phyloP scores from a whole-genome alignment of 2,329 filamentous ascomycete species.

The Aspergillus udagawae region DNA sequence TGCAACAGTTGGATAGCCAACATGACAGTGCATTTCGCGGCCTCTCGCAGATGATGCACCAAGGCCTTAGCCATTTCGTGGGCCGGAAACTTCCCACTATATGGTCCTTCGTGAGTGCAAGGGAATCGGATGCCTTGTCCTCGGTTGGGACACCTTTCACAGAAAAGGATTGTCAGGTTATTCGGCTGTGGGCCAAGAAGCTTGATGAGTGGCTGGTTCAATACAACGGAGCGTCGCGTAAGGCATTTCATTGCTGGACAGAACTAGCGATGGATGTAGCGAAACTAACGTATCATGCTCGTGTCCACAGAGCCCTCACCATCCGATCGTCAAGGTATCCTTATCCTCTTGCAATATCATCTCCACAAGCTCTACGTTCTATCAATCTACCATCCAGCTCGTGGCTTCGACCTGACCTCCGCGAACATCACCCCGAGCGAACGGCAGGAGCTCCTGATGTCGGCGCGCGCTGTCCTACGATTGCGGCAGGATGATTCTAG shows the following conservation, averaged over 20 bases:
- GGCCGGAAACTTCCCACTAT: conserved; percentile 26
- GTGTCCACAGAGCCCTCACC: conserved; percentile 20
- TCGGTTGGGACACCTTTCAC: conserved; percentile 20
- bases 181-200: conserved; percentile 24
- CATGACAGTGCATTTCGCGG: conserved; percentile 24
- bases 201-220: conserved; percentile 28
- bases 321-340: conserved; percentile 26
- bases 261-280: not conserved
- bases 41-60: conserved; percentile 28
- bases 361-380: conserved; percentile 28
- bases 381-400: conserved; percentile 28
- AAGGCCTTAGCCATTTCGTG: conserved; percentile 27
- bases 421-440: conserved; percentile 24
- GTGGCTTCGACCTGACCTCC: conserved; percentile 25
- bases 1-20: conserved; percentile 17
- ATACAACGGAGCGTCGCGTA: conserved; percentile 26
- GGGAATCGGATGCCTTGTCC: conserved; percentile 8
- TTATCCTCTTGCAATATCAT: conserved; percentile 29
- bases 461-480: conserved; percentile 26
- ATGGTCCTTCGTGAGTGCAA: conserved; percentile 24
- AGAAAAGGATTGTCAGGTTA: conserved; percentile 23
- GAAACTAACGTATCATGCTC: not conserved
- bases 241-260: not conserved
- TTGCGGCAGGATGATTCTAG: conserved; percentile 26
- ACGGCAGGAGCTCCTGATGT: conserved; percentile 26